These are phyloP conservation scores for Pyrenophora graminea DNA, from an alignment of 2,329 filamentous ascomycete species.

Conservation along the genomic window DNA sequence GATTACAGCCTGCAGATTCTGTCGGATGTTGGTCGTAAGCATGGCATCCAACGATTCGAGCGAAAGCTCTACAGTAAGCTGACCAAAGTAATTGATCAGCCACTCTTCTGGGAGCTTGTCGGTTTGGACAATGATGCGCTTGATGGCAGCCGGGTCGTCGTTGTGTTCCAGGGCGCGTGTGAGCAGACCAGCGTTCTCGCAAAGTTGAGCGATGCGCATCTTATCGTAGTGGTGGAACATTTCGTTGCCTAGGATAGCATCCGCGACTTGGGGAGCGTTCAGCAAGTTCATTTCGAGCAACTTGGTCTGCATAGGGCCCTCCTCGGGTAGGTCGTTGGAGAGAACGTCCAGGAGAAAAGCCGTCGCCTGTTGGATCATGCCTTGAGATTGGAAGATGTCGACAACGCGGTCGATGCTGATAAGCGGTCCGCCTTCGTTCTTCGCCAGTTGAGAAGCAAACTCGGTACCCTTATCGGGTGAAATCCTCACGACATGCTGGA, in stretches of 20 bases:
- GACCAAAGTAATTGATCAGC: conserved; percentile 89
- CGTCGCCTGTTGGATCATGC: conserved; percentile 96
- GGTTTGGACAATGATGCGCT: conserved; percentile 84
- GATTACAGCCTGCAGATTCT: conserved; percentile 92
- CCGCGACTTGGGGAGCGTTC: conserved; percentile 95
- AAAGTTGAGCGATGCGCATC: conserved; percentile 82
- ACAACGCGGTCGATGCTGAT: conserved; percentile 94
- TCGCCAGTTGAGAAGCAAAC: conserved; percentile 90
- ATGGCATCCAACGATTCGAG: conserved; percentile 94
- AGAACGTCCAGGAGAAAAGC: conserved; percentile 96
- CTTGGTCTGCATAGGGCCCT: conserved; percentile 89
- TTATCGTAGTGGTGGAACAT: conserved; percentile 99
- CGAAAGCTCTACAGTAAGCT: conserved; percentile 92
- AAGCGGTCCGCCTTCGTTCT: conserved; percentile 82
- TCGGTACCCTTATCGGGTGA: conserved; percentile 94
- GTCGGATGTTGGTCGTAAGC: conserved; percentile 94
- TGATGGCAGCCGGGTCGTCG: conserved; percentile 85
- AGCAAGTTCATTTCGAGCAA: conserved; percentile 97
- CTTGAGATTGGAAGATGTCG: conserved; percentile 97
- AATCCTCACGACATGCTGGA: conserved; percentile 81
- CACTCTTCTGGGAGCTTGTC: conserved; percentile 90
- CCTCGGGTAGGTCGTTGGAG: conserved; percentile 92
- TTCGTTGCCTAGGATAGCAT: conserved; percentile 95
- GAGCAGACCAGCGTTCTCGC: conserved; percentile 84
- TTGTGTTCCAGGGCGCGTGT: conserved; percentile 83